Evolutionary conservation across 306 rosid genomes (phyloP), one percentile per base, ranked within the genome.

Genomic region (Pterocarpus macrocarpus): DNA sequence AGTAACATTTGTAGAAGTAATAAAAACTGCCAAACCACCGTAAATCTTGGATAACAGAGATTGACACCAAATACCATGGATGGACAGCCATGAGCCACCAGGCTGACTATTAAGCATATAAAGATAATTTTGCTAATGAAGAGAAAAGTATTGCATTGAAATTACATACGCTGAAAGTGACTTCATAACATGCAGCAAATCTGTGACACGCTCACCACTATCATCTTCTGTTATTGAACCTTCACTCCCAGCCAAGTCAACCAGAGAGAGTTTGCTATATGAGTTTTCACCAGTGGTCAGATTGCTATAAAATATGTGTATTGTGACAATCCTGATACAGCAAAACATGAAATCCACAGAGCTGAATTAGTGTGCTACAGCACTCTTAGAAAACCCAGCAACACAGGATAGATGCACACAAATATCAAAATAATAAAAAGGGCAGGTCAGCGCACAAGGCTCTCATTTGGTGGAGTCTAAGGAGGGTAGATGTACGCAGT

Each of bases 181-280:
- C 82, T 95, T 95, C 99, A 93, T 93, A 85, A 92, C 97, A 89
- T 95, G 98, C 88, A 95, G 90, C 89, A 95, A 81, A 83, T 91
- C 99, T 35, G 96, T 93, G 87, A 95, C 94, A 64, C 85, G 91
- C 83, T 95, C 98, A 61, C 94, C 95, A 77, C 92, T 88, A 28
- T 93, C 96, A 73, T 95, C 96, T 86, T 95, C 99, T 35, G 85
- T 84, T 85, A 95, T 95, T 64, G 87, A 86, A 75, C 98, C 96
- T 83, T 91, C 99, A 86, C 97, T 93, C 85, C 99, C 99, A 85
- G 99, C 99, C 85, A 93, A 89, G 89, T 95, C 98, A 71, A 90
- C 92, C 61, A 95, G 86, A 85, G 86, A 88, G n/a, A 95, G 94
- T 88, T 95, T 95, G 90, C 98, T 93, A 75, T 91, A 91, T 12